phyloP scores from a whole-genome alignment of 352 stramenopile genomes.

The Peronospora farinosa region DNA sequence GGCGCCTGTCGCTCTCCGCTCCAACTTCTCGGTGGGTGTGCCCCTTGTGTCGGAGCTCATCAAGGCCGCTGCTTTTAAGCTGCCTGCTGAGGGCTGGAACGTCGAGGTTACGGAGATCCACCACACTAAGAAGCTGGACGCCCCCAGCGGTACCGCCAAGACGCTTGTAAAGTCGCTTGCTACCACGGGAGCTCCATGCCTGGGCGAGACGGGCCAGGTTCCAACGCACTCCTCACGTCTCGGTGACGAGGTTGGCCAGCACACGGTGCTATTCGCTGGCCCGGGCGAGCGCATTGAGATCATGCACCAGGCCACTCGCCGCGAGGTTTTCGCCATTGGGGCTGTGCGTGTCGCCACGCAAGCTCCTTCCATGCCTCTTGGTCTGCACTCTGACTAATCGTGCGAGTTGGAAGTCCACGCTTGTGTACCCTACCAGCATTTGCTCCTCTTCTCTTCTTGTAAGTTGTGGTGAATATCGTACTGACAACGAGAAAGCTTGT shows the following conservation, averaged over 20 bases:
- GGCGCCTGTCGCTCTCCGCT: slow-evolving; percentile 62
- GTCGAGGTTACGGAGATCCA: slow-evolving; percentile 78
- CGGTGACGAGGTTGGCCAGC: slow-evolving; percentile 74
- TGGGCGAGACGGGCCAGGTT: slow-evolving; percentile 37
- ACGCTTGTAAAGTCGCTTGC: slow-evolving; percentile 63
- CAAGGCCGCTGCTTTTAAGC: slow-evolving; percentile 65
- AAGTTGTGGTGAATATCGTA: slow-evolving; percentile 5
- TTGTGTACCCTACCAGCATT: slow-evolving; percentile 18
- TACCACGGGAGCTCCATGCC: slow-evolving; percentile 50
- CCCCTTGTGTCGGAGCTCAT: slow-evolving; percentile 70
- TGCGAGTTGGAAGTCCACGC: slow-evolving; percentile 6
- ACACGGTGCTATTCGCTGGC: slow-evolving; percentile 77
- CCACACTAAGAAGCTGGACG: slow-evolving; percentile 85
- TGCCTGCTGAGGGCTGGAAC: slow-evolving; percentile 69
- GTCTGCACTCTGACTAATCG: slow-evolving; percentile 61
- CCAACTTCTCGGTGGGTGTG: slow-evolving; percentile 82
- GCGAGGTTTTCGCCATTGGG: slow-evolving; percentile 79
- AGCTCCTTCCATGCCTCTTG: slow-evolving; percentile 36
- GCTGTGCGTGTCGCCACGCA: slow-evolving; percentile 60
- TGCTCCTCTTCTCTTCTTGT: slow-evolving; percentile 12
- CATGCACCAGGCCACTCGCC: slow-evolving; percentile 69
- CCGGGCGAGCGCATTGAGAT: slow-evolving; percentile 80
- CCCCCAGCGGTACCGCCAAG: slow-evolving; percentile 75
- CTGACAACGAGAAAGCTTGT: slow-evolving; percentile 12
- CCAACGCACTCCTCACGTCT: slow-evolving; percentile 66